Base-by-base conservation (phyloP, 495 filamentous ascomycete species). In the Lophiotrema nucula region DNA sequence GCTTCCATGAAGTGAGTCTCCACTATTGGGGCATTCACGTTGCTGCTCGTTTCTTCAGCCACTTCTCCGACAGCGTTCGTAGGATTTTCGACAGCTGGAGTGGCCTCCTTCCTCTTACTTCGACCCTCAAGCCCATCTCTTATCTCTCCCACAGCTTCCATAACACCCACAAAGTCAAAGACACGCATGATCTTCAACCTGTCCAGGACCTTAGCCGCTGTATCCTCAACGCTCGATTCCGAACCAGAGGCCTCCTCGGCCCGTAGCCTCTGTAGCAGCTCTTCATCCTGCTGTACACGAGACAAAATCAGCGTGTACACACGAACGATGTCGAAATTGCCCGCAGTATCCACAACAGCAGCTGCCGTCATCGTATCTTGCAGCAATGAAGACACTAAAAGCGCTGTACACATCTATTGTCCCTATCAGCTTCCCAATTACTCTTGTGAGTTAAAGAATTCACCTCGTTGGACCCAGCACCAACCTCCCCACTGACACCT, bases 121-220 rank as follows among this genome's bases (percentile, higher is more conserved):
- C 26, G 21, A 12, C 35, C 26, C 19, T 64, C 59, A 8, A 71
- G 51, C 21, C 45, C 56, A 4, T 67, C 61, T 22, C 58, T 59
- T 53, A 83, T 28, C 65, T 83, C 81, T 1, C 38, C 60, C 4
- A 85, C 46, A 8, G 79, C 78, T 64, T 87, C 82, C 70, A 67
- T 74, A 23, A 86, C 51, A 3, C 83, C 83, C 50, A 80, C 74
- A 18, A 82, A 62, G 58, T 87, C 82, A 65, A 85, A 85, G 4
- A 86, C 77, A 2, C 79, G 64, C 53, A 82, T 79, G 35, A 87
- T 76, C 21, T 72, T 73, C 8, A 83, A 72, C 22, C 70, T 68
- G 35, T 81, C 77, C 0, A 87, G 69, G 48, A 74, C 74, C 31
- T 52, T 57, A n/a, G 33, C 39, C 21, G 53, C 65, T 27, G 50